Base-by-base conservation (phyloP, 1,284 basidiomycete species). In the Sporisorium graminicola region DNA sequence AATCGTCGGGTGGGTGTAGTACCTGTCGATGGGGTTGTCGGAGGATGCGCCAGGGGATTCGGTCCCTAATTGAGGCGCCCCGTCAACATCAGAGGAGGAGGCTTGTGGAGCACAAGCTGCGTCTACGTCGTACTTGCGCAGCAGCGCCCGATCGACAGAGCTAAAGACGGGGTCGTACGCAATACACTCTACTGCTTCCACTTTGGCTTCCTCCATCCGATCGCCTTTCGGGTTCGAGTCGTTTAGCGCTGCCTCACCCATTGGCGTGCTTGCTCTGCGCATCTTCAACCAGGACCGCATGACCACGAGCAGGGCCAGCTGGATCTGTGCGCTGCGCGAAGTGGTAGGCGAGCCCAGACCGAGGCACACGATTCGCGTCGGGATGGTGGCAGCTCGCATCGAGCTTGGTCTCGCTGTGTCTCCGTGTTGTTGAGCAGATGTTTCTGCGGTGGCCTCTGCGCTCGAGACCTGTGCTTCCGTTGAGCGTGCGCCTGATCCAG, bases 121-220 rank as follows among this genome's bases (percentile, higher is more conserved):
- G 7, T 5, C 5, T 2, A 73, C 31, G 5, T 18, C 26, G 50
- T 52, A 65, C 14, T 13, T n/a, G 0, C 18, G 5, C 16, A 75
- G 46, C 0, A 76, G 16, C 0, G 3, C 9, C 3, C 5, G 4
- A n/a, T 76, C 74, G 3, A 1, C 0, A 1, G 44, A 0, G 14
- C 61, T 66, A 20, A 77, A 77, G 20, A 73, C 13, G 1, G 74
- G 74, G 37, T 77, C 74, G 59, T 51, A 73, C 1, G 74, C 74
- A 0, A 71, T 9, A 24, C 66, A 65, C 3, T 65, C 51, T 1
- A 68, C 33, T 29, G 22, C 35, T 53, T 27, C 12, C 16, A 5
- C n/a, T n/a, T n/a, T n/a, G n/a, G n/a, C n/a, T n/a, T n/a, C n/a
- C n/a, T n/a, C n/a, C n/a, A n/a, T n/a, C n/a, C n/a, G n/a, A n/a